phyloP scores from a whole-genome alignment of 495 filamentous ascomycete species.

The Hypoxylon subgilvum region DNA sequence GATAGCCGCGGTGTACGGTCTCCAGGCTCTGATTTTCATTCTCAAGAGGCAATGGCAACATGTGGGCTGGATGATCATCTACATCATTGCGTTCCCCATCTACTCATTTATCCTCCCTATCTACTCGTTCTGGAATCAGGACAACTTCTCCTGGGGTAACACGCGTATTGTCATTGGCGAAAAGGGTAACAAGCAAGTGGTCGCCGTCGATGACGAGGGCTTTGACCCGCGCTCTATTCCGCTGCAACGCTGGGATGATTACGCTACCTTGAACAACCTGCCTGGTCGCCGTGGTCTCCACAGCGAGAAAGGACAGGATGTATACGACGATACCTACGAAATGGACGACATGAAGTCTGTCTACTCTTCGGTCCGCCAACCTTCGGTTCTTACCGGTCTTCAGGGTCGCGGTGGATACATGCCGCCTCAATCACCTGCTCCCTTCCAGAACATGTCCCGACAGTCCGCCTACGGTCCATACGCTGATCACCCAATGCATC shows the following conservation, averaged over 20 bases:
- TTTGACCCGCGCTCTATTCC: conserved; percentile 93
- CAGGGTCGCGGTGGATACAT: conserved; percentile 73
- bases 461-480: conserved; percentile 47
- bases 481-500: conserved; percentile 49
- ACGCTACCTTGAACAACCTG: conserved; percentile 86
- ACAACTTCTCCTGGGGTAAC: conserved; percentile 98
- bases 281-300: conserved; percentile 83
- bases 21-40: conserved; percentile 95
- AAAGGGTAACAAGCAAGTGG: conserved; percentile 83
- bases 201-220: conserved; percentile 83
- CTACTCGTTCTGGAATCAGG: conserved; percentile 99
- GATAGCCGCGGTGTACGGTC: conserved; percentile 88
- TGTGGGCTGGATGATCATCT: conserved; percentile 99
- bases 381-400: conserved; percentile 89
- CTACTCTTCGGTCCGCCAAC: conserved; percentile 93
- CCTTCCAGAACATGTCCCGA: conserved; percentile 61
- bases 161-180: conserved; percentile 96
- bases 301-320: conserved; percentile 68
- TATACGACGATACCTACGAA: conserved; percentile 78
- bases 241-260: conserved; percentile 96
- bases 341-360: conserved; percentile 98
- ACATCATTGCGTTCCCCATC: conserved; percentile 89
- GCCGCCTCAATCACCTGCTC: conserved; percentile 78
- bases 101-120: conserved; percentile 90
- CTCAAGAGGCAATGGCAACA: conserved; percentile 97